Conservation (phyloP, 2,329 filamentous ascomycete genomes). For the Ceratocystis eucalypticola region DNA sequence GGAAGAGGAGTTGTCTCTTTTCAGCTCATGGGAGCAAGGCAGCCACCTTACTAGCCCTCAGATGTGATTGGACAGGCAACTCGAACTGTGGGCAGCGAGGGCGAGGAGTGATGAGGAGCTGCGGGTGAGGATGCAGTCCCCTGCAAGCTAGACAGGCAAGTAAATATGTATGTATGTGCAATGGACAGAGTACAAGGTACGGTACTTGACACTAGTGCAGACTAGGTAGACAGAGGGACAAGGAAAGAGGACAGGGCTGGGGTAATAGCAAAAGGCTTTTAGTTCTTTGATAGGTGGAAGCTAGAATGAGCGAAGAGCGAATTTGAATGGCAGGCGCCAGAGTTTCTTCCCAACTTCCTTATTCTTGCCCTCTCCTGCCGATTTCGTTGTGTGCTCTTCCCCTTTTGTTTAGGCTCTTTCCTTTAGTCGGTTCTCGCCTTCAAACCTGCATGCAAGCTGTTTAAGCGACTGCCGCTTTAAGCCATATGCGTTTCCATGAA, state of each 20-base stretch:
- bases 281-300: neutral
- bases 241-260: too few species aligned
- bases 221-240: too few species aligned
- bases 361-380: neutral
- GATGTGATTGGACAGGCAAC: neutral
- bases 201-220: neutral
- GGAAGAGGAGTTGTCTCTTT: neutral
- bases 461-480: neutral
- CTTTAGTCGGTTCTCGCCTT: neutral
- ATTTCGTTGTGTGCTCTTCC: neutral
- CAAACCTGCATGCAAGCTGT: neutral
- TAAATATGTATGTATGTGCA: neutral
- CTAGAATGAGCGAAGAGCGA: neutral
- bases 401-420: neutral
- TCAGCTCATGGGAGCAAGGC: neutral
- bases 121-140: constrained; percentile 5
- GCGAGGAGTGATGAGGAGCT: neutral
- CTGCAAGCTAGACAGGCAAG: neutral
- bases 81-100: neutral
- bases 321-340: neutral
- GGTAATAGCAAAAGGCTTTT: neutral
- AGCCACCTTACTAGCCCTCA: neutral
- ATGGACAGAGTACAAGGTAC: neutral
- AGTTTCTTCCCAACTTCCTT: neutral
- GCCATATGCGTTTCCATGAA: neutral